Conservation (phyloP, 345 rosid species). For the Eutrema heterophyllum region DNA sequence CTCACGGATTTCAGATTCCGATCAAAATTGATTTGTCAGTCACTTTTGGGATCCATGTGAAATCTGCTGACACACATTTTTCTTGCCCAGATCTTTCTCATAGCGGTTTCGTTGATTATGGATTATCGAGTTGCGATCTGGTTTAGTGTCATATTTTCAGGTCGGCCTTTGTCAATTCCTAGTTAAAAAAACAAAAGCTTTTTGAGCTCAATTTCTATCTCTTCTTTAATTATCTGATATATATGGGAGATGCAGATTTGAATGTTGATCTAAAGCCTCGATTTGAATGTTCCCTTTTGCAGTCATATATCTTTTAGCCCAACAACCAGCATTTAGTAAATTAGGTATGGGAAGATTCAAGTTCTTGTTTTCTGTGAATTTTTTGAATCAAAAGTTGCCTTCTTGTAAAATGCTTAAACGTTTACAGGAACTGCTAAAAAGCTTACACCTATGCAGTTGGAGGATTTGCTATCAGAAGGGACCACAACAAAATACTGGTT, state of each 20-base stretch:
- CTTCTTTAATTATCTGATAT: neutral
- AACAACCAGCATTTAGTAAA: constrained; percentile 60
- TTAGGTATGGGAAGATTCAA: constrained; percentile 46
- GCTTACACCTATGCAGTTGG: constrained; percentile 85
- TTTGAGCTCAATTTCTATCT: neutral
- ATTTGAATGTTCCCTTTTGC: constrained; percentile 27
- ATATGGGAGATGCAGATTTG: neutral
- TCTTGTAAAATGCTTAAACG: neutral
- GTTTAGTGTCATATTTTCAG: constrained; percentile 57
- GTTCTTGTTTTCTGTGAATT: neutral
- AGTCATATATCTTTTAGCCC: constrained; percentile 65
- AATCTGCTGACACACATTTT: constrained; percentile 6
- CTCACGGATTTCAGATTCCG: neutral
- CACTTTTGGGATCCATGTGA: neutral
- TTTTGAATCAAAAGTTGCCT: neutral
- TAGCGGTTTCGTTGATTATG: constrained; percentile 52
- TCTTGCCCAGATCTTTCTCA: constrained; percentile 58
- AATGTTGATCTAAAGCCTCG: neutral
- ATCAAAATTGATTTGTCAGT: neutral
- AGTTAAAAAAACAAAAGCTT: no score
- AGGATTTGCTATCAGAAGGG: constrained; percentile 72
- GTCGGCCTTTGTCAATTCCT: constrained; percentile 24
- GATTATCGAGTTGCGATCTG: constrained; percentile 77
- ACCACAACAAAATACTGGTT: constrained; percentile 76
- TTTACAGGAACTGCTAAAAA: constrained; percentile 56